These are phyloP conservation scores for Chrysanthemum seticuspe DNA, from an alignment of 129 eudicot genomes.

Conservation along the genomic window DNA sequence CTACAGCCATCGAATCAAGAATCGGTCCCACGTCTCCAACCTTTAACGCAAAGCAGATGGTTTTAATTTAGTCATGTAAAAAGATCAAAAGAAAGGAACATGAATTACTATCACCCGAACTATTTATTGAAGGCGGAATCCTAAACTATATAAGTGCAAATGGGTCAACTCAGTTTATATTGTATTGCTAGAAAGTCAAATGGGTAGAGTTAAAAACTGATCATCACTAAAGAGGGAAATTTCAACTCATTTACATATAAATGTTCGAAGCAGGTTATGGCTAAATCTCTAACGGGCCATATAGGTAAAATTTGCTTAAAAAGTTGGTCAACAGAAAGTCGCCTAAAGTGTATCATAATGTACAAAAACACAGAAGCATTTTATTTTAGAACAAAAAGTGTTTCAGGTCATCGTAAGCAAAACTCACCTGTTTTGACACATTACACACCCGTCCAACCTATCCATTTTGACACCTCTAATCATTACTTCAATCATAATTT, in stretches of 20 bases:
- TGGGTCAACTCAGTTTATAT: not conserved
- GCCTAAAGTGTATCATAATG: not conserved
- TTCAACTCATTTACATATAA: not conserved
- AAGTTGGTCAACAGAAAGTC: not conserved
- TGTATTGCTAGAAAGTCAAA: not conserved
- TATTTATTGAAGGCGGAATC: conserved; percentile 5
- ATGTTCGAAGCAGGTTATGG: not conserved
- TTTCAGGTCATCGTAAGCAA: too few relatives aligned
- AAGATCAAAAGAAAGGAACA: not conserved
- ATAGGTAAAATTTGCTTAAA: not conserved
- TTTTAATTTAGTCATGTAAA: conserved; percentile 1
- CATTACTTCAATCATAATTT: too few relatives aligned
- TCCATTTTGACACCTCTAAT: too few relatives aligned
- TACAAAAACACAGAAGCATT: not conserved
- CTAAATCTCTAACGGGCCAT: not conserved
- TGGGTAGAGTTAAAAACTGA: not conserved
- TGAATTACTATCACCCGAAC: not conserved
- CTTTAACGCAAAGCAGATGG: conserved; percentile 26
- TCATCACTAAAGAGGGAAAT: not conserved
- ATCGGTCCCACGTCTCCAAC: conserved; percentile 83
- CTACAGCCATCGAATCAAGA: conserved; percentile 85
- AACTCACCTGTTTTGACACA: too few relatives aligned
- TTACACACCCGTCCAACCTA: too few relatives aligned
- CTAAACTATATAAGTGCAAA: not conserved
- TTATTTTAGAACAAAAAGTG: not conserved